Base-by-base conservation (phyloP, 2,329 filamentous ascomycete species). In the Paracoccidioides lutzii region DNA sequence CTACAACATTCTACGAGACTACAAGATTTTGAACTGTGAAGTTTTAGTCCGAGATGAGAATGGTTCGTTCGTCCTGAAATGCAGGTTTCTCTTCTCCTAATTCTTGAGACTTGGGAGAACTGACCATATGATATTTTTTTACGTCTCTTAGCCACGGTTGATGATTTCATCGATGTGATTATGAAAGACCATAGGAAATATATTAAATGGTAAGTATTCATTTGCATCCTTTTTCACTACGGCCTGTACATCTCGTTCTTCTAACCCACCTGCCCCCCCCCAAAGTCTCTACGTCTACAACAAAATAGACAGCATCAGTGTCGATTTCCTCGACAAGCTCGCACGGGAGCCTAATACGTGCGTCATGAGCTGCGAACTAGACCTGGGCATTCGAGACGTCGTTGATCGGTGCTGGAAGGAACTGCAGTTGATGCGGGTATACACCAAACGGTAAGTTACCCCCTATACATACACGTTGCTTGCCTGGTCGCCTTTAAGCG, bases 171-270 rank as follows among this genome's bases (percentile, higher is more conserved):
- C 75, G 93, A 98, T 71, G 90, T 96, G 59, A 96, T 98, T 73
- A 97, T 97, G 91, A 95, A 93, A 73, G 89, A 96, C 68, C 93
- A 98, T 76, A 80, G 93, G 67, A 98, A 95, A 72, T 98, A 98
- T 77, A 96, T 98, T 76, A 81, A 81, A 68, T 86, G 83, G 76
- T 77, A 65, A 56, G 64, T 58, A 33, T 48, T 52, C 22, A 45
- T 40, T 28, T 64, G 69, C 85, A 33, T 43, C 3, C 6, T 42
- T 54, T 52, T 43, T 42, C 40, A 55, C 54, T 35, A 41, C 22
- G 5, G 15, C 32, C 30, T 14, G 10, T 48, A n/a, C 7, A 12
- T 33, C 15, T n/a, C 15, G 3, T 32, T 40, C 22, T 42, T 10
- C 40, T 56, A 35, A 54, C 28, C 43, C 37, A 14, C 22, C 28